phyloP scores from a whole-genome alignment of 805 yeast genomes.

The Scheffersomyces ergatensis region DNA sequence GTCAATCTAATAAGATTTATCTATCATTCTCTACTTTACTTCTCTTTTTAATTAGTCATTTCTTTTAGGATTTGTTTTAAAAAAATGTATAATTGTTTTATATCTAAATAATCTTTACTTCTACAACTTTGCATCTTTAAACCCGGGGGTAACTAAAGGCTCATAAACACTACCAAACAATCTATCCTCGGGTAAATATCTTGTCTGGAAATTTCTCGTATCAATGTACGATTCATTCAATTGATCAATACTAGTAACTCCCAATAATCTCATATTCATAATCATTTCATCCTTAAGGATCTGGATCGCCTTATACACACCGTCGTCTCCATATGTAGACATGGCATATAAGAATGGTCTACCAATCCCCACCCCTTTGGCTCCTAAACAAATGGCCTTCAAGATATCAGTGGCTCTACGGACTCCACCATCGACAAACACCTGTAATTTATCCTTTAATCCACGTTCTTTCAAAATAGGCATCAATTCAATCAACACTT shows the following conservation, averaged over 20 bases:
- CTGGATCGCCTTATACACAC: slow-evolving; percentile 64
- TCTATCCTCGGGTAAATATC: slow-evolving; percentile 52
- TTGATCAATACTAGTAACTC: slow-evolving; percentile 50
- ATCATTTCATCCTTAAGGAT: slow-evolving; percentile 59
- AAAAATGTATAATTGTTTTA: too few species aligned
- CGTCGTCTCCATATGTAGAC: slow-evolving; percentile 77
- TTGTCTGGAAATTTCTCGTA: slow-evolving; percentile 39
- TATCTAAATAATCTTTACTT: too few species aligned
- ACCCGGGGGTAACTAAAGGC: slow-evolving; percentile 51
- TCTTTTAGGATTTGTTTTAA: too few species aligned
- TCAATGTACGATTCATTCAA: slow-evolving; percentile 65
- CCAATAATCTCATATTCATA: slow-evolving; percentile 65
- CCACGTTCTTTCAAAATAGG: slow-evolving; percentile 40
- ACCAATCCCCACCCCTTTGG: slow-evolving; percentile 73
- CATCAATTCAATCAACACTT: slow-evolving; percentile 55
- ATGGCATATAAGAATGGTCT: slow-evolving; percentile 75
- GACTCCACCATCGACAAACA: slow-evolving; percentile 75
- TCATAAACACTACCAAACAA: slow-evolving; percentile 57
- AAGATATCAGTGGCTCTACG: slow-evolving; percentile 75
- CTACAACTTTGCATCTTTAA: slow-evolving; percentile 32
- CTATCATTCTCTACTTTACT: too few species aligned
- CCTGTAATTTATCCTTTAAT: slow-evolving; percentile 52
- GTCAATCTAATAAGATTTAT: too few species aligned
- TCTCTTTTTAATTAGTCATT: too few species aligned
- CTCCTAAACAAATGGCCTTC: slow-evolving; percentile 76